Evolutionary conservation across 1,284 basidiomycete species (phyloP), one percentile per base, ranked within the genome.

Genomic region (Tausonia pullulans): DNA sequence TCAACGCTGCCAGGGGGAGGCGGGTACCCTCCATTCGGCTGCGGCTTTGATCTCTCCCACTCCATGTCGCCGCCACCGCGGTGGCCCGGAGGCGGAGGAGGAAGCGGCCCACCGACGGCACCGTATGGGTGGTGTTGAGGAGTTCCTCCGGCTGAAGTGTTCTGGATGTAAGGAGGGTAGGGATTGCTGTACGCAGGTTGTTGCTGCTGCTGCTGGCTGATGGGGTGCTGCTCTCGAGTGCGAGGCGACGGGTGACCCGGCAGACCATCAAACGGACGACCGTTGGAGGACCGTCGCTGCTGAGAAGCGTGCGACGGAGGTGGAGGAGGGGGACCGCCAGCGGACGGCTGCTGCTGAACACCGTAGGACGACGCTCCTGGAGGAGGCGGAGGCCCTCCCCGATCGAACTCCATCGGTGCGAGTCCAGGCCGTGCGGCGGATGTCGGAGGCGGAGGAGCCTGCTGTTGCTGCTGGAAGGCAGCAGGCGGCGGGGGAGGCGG

Each of bases 111-210:
- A 13, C 62, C 48, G 45, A 58, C 60, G 40, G 16, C 43, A 5
- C 49, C 45, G 43, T 51, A 57, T 13, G 57, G 56, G 52, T 64
- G 62, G 39, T 64, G 57, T 3, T 50, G 50, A 52, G 50, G 60
- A 53, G 27, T 27, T 27, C 27, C 27, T 27, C 27, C 27, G 27
- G 27, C 27, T 27, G 27, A 27, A 27, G 27, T 27, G 27, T 27
- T 27, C 39, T 63, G 62, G 11, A 60, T 65, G 60, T 65, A 65
- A 11, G 64, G 64, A 13, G 60, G 64, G 50, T 65, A 65, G 3
- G 64, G 64, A 60, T 65, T 65, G 55, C 39, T 63, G 58, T 66
- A 66, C 5, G 65, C 14, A 14, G 56, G 51, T 14, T 59, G 58
- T 16, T 62, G 61, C 45, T 58, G 62, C 41, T 63, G 62, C 27